Base-by-base conservation (phyloP, 2,329 filamentous ascomycete genomes). In the Leptosphaerulina australis region DNA sequence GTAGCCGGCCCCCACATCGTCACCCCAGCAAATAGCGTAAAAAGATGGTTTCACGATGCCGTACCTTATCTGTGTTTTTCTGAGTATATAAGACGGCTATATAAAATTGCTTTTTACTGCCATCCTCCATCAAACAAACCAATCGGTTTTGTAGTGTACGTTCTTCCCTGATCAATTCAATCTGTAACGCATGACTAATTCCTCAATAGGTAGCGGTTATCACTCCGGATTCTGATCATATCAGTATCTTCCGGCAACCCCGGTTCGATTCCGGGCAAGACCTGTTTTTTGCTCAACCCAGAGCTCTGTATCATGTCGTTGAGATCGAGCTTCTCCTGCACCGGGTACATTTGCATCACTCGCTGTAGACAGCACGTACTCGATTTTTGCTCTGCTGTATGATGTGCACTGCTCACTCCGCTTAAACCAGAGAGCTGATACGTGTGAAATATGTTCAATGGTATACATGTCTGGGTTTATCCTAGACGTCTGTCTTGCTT, bases 221-320 rank as follows among this genome's bases (percentile, higher is more conserved):
- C 50, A 53, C 50, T 53, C 39, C 50, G 44, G 50, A 53, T 53
- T 53, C 50, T 53, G 50, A 53, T 53, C 44, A 45, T 17, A n/a
- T 49, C 44, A 48, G 39, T 39, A 25, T 39, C 22, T 53, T 53
- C 50, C 44, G 50, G 44, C 44, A 48, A 53, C 50, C 50, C 50
- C 50, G 50, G 50, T 53, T 53, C 50, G 50, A 53, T 53, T 53
- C 50, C 50, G 50, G 50, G 50, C 40, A 48, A 44, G 50, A 53
- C 50, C 50, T 53, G 14, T n/a, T 8, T 44, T 53, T 53, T n/a
- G n/a, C n/a, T n/a, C n/a, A n/a, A n/a, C n/a, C n/a, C n/a, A n/a
- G n/a, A n/a, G n/a, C n/a, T n/a, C n/a, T n/a, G n/a, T n/a, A n/a
- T n/a, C n/a, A n/a, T n/a, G n/a, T n/a, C n/a, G n/a, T n/a, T n/a